These are phyloP conservation scores for Trametes cingulata DNA, from an alignment of 768 basidiomycete genomes.

Conservation along the genomic window DNA sequence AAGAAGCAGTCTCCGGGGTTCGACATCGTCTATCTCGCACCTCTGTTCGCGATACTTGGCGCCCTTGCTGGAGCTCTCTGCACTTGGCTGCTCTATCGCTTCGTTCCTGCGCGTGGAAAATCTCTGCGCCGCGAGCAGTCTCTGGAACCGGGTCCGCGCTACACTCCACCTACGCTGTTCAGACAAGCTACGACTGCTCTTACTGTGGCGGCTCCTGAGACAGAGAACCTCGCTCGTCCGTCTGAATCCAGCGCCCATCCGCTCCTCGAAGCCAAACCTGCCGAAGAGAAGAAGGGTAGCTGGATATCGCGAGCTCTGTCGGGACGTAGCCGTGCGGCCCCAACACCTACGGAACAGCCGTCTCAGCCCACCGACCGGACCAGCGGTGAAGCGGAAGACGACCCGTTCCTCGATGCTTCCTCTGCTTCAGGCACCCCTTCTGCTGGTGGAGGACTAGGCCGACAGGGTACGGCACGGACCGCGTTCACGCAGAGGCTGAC, in stretches of 20 bases:
- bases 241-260: background rate
- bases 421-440: background rate
- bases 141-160: conserved; percentile 32
- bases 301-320: conserved; percentile 22
- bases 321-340: background rate
- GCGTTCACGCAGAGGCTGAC: background rate
- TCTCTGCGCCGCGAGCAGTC: conserved; percentile 1
- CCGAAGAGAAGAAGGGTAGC: conserved; percentile 4
- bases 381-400: conserved; percentile 23
- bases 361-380: background rate
- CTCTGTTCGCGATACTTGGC: conserved; percentile 31
- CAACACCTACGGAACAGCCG: background rate
- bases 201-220: background rate
- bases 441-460: background rate
- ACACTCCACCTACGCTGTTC: conserved; percentile 22
- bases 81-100: conserved; percentile 27
- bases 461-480: background rate
- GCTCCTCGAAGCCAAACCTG: background rate
- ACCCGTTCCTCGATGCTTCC: conserved; percentile 31
- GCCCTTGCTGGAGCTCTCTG: conserved; percentile 26
- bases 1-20: conserved; percentile 12
- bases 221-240: conserved; percentile 9
- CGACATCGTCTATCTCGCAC: conserved; percentile 31
- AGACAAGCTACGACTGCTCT: background rate
- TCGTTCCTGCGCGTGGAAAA: background rate